A percentile compares a stretch with the other conserved stretches of the same genome.
These are phyloP conservation scores for Elsinoe necatrix DNA, from an alignment of 2,329 filamentous ascomycete genomes.

Conservation along the genomic window DNA sequence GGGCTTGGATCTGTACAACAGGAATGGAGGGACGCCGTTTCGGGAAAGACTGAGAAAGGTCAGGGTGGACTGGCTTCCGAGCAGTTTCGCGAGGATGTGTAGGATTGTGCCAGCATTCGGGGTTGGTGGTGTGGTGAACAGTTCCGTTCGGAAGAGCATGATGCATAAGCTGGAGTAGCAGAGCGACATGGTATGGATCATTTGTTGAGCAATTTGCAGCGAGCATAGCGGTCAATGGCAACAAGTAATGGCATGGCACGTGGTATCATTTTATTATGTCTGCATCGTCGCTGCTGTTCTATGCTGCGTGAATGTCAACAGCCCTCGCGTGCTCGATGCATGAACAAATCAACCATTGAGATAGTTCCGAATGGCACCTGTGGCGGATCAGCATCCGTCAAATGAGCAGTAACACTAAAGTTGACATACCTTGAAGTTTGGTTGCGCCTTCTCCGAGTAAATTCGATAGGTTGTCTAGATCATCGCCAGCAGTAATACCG, in stretches of 20 bases:
- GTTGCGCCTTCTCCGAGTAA: conserved; percentile 78
- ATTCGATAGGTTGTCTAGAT: conserved; percentile 80
- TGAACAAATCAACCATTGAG: conserved; percentile 16
- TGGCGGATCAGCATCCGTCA: neutral
- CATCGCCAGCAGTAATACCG: conserved; percentile 89
- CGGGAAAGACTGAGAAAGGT: conserved; percentile 58
- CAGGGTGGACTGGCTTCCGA: conserved; percentile 66
- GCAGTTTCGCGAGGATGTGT: conserved; percentile 65
- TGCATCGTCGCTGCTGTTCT: neutral
- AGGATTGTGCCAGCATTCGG: conserved; percentile 86
- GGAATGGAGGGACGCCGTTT: conserved; percentile 43
- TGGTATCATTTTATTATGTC: neutral
- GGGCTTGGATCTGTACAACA: conserved; percentile 79
- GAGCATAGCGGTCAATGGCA: neutral
- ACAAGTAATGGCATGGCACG: neutral
- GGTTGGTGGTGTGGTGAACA: conserved; percentile 78
- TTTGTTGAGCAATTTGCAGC: neutral
- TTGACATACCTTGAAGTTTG: conserved; percentile 61
- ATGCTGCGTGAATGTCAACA: neutral
- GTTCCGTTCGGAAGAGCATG: conserved; percentile 56
- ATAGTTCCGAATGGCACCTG: conserved; percentile 19
- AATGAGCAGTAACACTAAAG: neutral
- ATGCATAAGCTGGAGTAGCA: conserved; percentile 52
- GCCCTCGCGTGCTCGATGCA: neutral
- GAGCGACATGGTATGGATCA: conserved; percentile 13